These are phyloP conservation scores for Fomitopsis betulina DNA, from an alignment of 1,284 basidiomycete species.

Conservation along the genomic window DNA sequence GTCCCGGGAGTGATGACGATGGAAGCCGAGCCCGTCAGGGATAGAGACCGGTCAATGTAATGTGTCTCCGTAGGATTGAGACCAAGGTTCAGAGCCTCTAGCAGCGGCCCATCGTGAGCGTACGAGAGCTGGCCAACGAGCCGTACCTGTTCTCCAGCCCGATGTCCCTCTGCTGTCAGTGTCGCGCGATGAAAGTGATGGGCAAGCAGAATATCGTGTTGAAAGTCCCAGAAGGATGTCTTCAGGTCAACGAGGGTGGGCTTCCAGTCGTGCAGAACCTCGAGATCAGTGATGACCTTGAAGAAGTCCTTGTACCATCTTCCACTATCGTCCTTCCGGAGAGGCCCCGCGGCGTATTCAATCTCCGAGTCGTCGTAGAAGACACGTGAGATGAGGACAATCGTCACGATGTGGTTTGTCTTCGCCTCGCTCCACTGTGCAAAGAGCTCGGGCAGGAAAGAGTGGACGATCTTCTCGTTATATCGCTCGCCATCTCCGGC, in stretches of 20 bases:
- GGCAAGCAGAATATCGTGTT: slow-evolving; percentile 81
- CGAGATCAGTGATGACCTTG: slow-evolving; percentile 91
- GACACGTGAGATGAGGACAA: slow-evolving; percentile 93
- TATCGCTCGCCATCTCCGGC: slow-evolving; percentile 94
- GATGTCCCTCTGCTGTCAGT: slow-evolving; percentile 32
- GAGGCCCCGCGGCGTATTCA: slow-evolving; percentile 70
- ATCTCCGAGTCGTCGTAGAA: slow-evolving; percentile 86
- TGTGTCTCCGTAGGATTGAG: slow-evolving; percentile 94
- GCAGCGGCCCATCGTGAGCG: slow-evolving; percentile 92
- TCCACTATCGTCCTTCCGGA: slow-evolving; percentile 68
- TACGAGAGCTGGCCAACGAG: slow-evolving; percentile 77
- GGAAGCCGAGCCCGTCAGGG: slow-evolving; percentile 85
- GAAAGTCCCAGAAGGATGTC: slow-evolving; percentile 84
- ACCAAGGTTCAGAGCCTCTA: slow-evolving; percentile 92
- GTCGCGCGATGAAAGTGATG: slow-evolving; percentile 77
- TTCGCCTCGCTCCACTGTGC: slow-evolving; percentile 76
- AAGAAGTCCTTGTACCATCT: slow-evolving; percentile 95
- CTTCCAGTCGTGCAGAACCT: slow-evolving; percentile 85
- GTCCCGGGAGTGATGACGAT: slow-evolving; percentile 92
- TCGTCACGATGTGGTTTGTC: slow-evolving; percentile 92
- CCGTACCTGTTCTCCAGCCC: slow-evolving; percentile 49
- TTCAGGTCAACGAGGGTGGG: slow-evolving; percentile 85
- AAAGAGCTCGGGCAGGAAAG: slow-evolving; percentile 85
- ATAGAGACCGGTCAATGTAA: slow-evolving; percentile 94
- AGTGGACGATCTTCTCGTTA: slow-evolving; percentile 94